These are phyloP conservation scores for Bruguiera hainesii DNA, from an alignment of 441 rosid species.

Conservation along the genomic window DNA sequence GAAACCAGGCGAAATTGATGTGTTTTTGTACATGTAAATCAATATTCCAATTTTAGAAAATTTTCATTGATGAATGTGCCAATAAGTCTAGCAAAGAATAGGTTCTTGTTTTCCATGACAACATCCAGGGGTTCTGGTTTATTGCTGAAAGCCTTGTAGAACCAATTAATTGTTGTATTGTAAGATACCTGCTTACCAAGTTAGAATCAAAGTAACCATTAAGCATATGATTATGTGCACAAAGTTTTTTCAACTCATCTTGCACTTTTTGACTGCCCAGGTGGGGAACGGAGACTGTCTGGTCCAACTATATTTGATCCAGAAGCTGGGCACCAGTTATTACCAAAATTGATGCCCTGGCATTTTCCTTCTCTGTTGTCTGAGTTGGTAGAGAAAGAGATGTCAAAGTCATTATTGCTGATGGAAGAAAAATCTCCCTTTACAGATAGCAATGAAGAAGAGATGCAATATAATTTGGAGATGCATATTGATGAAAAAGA, in stretches of 20 bases:
- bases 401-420: constrained; percentile 37
- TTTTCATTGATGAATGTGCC: neutral
- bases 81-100: neutral
- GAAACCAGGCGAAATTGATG: no score
- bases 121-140: neutral
- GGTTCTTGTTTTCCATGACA: neutral
- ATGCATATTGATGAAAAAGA: constrained; percentile 35
- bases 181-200: neutral
- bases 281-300: constrained; percentile 26
- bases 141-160: neutral
- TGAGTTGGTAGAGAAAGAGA: constrained; percentile 75
- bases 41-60: no score
- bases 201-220: neutral
- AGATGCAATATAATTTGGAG: constrained; percentile 29
- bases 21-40: no score
- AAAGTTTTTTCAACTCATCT: constrained; percentile 5
- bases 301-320: constrained; percentile 45
- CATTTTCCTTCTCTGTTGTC: constrained; percentile 73
- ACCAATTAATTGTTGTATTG: neutral
- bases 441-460: constrained; percentile 37
- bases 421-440: constrained; percentile 41
- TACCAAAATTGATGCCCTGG: constrained; percentile 69
- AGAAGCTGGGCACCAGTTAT: constrained; percentile 51
- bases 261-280: constrained; percentile 36
- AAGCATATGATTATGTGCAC: constrained; percentile 3